Conservation (phyloP, 2,329 filamentous ascomycete species). For the Microcyclospora tardicrescens region DNA sequence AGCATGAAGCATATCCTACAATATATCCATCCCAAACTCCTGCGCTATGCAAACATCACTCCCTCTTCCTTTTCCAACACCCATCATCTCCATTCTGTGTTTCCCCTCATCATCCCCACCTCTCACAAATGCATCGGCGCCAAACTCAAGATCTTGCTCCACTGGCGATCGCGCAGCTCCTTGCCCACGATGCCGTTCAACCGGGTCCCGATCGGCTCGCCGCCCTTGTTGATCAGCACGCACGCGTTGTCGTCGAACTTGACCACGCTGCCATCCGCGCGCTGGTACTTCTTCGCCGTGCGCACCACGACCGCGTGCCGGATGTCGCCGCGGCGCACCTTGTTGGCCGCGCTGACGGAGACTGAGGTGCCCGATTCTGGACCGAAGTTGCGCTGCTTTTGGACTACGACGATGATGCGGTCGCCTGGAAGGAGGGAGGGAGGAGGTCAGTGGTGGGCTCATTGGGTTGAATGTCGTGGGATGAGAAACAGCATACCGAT, state of each 20-base stretch:
- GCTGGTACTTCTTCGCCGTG: slow-evolving; percentile 73
- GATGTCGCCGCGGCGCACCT: slow-evolving; percentile 92
- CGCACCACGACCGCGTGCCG: slow-evolving; percentile 91
- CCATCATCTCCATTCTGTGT: not conserved
- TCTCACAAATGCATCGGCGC: slow-evolving; percentile 60
- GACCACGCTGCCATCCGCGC: slow-evolving; percentile 78
- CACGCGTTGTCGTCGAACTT: slow-evolving; percentile 97
- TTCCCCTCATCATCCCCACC: not conserved
- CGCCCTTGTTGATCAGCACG: slow-evolving; percentile 91
- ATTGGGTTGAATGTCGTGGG: not conserved
- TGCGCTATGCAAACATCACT: not conserved
- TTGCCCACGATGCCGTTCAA: slow-evolving; percentile 81
- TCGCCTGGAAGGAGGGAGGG: slow-evolving; percentile 50
- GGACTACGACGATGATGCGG: slow-evolving; percentile 91
- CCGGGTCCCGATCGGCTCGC: slow-evolving; percentile 85
- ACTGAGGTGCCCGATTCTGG: slow-evolving; percentile 59
- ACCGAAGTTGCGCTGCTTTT: slow-evolving; percentile 76
- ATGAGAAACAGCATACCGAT: slow-evolving; percentile 52
- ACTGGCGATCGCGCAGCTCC: slow-evolving; percentile 82
- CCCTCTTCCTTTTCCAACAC: too few species aligned
- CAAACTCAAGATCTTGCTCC: slow-evolving; percentile 96
- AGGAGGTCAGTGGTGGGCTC: not conserved
- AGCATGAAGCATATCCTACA: too few species aligned
- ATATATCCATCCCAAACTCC: not conserved
- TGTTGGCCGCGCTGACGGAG: slow-evolving; percentile 64